Evolutionary conservation across 164 flowering plant species (phyloP).

Genomic region (Warburgia ugandensis): DNA sequence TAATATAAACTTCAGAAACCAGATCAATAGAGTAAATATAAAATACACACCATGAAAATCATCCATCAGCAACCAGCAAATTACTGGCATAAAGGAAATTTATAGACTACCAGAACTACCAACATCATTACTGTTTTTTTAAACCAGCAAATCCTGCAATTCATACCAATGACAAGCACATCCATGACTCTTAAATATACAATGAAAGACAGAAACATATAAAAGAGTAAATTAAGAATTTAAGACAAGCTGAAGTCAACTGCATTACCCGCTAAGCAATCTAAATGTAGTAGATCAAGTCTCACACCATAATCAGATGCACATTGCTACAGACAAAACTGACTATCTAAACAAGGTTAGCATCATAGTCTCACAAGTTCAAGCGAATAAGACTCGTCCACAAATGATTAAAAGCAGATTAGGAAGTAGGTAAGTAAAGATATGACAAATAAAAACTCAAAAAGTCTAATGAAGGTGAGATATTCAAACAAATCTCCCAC

Average conservation of each 20-base stretch:
- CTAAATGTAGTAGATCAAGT: too few species aligned
- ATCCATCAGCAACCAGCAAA: conserved; percentile 16
- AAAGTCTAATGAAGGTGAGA: conserved; percentile 5
- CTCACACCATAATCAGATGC: too few species aligned
- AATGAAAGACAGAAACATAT: too few species aligned
- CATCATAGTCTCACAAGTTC: background rate
- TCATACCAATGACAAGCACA: conserved; percentile 9
- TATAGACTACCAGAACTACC: too few species aligned
- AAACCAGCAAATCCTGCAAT: conserved; percentile 21
- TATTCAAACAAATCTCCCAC: conserved; percentile 5
- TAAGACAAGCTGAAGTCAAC: background rate
- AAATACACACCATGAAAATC: background rate
- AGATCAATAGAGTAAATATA: conserved; percentile 2
- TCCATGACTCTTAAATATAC: too few species aligned
- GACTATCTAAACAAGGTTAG: background rate
- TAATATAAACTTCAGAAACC: conserved; percentile 23
- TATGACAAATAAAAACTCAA: conserved; percentile 9
- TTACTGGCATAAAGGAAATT: background rate
- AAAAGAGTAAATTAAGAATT: background rate
- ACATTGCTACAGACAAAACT: too few species aligned
- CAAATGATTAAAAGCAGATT: background rate
- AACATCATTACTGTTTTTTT: conserved; percentile 16
- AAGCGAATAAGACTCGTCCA: background rate
- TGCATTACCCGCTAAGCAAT: background rate
- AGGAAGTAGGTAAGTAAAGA: background rate